These are phyloP conservation scores for Chlorella sp. DNA, from an alignment of 139 green algal genomes.

Conservation along the genomic window DNA sequence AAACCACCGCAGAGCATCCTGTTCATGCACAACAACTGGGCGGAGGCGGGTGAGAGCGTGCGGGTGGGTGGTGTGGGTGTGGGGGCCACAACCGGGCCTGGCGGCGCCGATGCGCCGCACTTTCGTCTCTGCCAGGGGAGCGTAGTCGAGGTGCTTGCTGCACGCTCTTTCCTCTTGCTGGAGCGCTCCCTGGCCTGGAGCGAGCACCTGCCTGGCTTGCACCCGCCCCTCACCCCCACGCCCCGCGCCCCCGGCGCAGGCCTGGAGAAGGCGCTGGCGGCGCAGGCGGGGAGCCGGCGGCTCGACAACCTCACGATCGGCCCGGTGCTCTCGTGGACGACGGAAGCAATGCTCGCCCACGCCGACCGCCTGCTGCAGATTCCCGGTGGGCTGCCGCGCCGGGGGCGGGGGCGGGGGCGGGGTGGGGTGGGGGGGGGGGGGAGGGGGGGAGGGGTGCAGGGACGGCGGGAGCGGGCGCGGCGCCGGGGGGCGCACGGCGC, in stretches of 20 bases:
- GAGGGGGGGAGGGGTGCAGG: neutral
- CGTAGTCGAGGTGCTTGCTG: too few species aligned
- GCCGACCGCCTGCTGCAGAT: slow-evolving; percentile 76
- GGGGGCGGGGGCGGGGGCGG: neutral
- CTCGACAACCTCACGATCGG: slow-evolving; percentile 90
- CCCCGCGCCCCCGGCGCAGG: slow-evolving; percentile 53
- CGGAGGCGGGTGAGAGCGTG: slow-evolving; percentile 44
- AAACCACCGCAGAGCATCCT: slow-evolving; percentile 97
- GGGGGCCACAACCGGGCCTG: too few species aligned
- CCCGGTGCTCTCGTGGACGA: slow-evolving; percentile 92
- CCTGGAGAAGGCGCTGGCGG: slow-evolving; percentile 71
- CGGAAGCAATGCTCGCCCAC: slow-evolving; percentile 82
- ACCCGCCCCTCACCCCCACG: too few species aligned
- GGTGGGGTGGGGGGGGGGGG: slow-evolving; percentile 33
- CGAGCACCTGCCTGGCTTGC: too few species aligned
- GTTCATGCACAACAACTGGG: slow-evolving; percentile 87
- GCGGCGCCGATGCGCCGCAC: too few species aligned
- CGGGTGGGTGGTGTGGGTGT: slow-evolving; percentile 1
- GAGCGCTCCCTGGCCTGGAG: too few species aligned
- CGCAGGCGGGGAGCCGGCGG: slow-evolving; percentile 59
- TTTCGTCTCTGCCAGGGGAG: too few species aligned
- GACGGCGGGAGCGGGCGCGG: neutral
- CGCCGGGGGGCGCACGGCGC: neutral
- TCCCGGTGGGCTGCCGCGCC: slow-evolving; percentile 54
- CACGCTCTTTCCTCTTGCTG: too few species aligned